Base-by-base conservation (phyloP, 257 asterid species). In the Capsicum pubescens region DNA sequence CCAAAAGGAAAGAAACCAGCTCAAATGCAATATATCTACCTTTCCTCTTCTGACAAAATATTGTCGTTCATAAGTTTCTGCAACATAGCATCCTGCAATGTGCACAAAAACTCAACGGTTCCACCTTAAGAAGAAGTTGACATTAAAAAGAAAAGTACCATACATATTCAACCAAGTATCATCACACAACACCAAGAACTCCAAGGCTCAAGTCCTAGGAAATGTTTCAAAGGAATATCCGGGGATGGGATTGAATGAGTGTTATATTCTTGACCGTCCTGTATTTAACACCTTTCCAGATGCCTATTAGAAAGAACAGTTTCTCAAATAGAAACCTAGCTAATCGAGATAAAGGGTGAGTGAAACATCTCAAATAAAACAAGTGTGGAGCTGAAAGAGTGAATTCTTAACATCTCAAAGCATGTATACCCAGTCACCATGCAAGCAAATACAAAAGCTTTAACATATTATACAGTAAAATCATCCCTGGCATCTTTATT, bases 41-140 rank as follows among this genome's bases (percentile, higher is more conserved):
- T 96, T 90, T 96, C 99, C 85, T 94, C 97, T 86, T 85, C 94
- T 76, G 95, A 86, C 87, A 96, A 91, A 89, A 85, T 88, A 86
- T 92, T 84, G 67, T 92, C 98, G 26, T 87, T 86, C 84, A 87
- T 82, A 84, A 96, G 98, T 85, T 92, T 93, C 89, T 92, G 94
- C 90, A 96, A 92, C 98, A 93, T 92, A 16, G 97, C 98, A 83
- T 94, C 95, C 98, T 96, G 98, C 86, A 87, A 90, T 72, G 79
- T 14, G 76, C 54, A 68, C 52, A 68, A 69, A 68, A 69, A 0
- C 54, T 15, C 77, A 69, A 39, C 0, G 4, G 3, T 16, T 69
- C 26, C 54, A 69, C 14, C 77, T 69, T 69, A 69, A 15, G 26
- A 69, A 69, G 54, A 69, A 69, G 26, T 39, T 39, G 55, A 39